phyloP scores from a whole-genome alignment of 2,329 filamentous ascomycete genomes.

The Trichoderma brevicompactum region DNA sequence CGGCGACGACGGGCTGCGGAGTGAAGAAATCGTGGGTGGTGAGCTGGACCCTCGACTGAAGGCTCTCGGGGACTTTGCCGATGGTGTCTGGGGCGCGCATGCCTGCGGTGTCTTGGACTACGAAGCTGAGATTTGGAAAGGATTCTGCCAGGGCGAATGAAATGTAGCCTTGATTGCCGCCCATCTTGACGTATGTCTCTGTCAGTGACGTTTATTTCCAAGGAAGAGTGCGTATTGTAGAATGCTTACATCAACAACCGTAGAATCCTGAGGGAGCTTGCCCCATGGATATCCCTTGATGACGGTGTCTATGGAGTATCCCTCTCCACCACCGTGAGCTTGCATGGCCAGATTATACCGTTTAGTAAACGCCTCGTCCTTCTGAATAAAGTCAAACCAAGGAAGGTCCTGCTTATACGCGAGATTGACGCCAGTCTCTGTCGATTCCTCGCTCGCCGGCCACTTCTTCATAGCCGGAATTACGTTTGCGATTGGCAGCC shows the following conservation, averaged over 20 bases:
- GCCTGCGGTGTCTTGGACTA: conserved; percentile 34
- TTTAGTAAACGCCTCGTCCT: conserved; percentile 34
- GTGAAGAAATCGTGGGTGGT: conserved; percentile 39
- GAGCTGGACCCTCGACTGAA: conserved; percentile 33
- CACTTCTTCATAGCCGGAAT: conserved; percentile 43
- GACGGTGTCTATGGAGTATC: conserved; percentile 28
- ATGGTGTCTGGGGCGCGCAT: conserved; percentile 33
- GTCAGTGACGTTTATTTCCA: not conserved
- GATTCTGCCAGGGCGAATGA: conserved; percentile 28
- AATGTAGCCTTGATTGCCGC: conserved; percentile 29
- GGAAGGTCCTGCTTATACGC: conserved; percentile 34
- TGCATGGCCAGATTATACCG: conserved; percentile 42
- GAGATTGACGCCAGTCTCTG: conserved; percentile 41
- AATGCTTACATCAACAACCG: conserved; percentile 28
- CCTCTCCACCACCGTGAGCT: conserved; percentile 36
- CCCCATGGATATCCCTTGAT: conserved; percentile 28
- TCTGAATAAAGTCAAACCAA: conserved; percentile 39
- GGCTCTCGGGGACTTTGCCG: conserved; percentile 31
- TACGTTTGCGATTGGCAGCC: conserved; percentile 38
- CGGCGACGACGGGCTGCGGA: conserved; percentile 35
- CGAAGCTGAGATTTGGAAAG: conserved; percentile 27
- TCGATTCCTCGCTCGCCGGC: conserved; percentile 42
- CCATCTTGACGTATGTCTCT: conserved; percentile 8
- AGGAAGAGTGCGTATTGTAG: not conserved
- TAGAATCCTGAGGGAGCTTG: conserved; percentile 2